Percentiles rank a stretch among this genome's conserved stretches.
These are phyloP conservation scores for Taiozyma sp. DNA, from an alignment of 1,139 yeast species.

Conservation along the genomic window DNA sequence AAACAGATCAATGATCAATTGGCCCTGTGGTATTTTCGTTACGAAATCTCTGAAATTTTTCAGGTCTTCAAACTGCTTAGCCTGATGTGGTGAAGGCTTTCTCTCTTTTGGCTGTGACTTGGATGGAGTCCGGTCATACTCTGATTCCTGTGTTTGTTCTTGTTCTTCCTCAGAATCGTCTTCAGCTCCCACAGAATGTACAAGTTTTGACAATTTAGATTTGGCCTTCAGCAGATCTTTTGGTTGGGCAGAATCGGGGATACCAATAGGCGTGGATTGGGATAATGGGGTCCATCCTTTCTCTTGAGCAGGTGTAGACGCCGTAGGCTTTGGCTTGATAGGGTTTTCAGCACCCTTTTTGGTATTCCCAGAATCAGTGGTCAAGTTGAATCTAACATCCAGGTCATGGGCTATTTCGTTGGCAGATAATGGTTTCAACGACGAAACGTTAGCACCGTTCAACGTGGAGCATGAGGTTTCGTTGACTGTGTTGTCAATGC, in stretches of 20 bases:
- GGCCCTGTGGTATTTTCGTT: slow-evolving; percentile 10
- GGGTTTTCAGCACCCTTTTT: too few species aligned
- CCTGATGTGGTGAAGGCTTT: not conserved
- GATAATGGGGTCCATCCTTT: slow-evolving; percentile 21
- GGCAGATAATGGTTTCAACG: slow-evolving; percentile 1
- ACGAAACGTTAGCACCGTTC: not conserved
- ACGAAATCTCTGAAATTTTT: slow-evolving; percentile 14
- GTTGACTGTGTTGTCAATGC: slow-evolving; percentile 2
- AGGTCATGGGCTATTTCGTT: not conserved
- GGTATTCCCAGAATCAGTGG: not conserved
- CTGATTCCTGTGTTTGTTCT: slow-evolving; percentile 4
- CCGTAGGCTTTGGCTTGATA: not conserved
- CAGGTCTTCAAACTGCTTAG: slow-evolving; percentile 15
- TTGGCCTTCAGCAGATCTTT: slow-evolving; percentile 20
- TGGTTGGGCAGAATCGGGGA: slow-evolving; percentile 14
- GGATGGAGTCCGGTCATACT: slow-evolving; percentile 20
- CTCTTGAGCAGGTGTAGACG: slow-evolving; percentile 11
- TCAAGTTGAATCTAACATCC: slow-evolving; percentile 1
- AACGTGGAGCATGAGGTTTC: not conserved
- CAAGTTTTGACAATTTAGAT: slow-evolving; percentile 19
- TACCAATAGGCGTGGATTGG: slow-evolving; percentile 21
- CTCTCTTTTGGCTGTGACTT: slow-evolving; percentile 7
- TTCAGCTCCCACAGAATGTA: slow-evolving; percentile 9
- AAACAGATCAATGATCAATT: slow-evolving; percentile 2
- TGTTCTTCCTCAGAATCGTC: slow-evolving; percentile 3